Percentiles rank a stretch among this genome's conserved stretches.
phyloP scores from a whole-genome alignment of 2,329 filamentous ascomycete species.

The Didymella exigua region DNA sequence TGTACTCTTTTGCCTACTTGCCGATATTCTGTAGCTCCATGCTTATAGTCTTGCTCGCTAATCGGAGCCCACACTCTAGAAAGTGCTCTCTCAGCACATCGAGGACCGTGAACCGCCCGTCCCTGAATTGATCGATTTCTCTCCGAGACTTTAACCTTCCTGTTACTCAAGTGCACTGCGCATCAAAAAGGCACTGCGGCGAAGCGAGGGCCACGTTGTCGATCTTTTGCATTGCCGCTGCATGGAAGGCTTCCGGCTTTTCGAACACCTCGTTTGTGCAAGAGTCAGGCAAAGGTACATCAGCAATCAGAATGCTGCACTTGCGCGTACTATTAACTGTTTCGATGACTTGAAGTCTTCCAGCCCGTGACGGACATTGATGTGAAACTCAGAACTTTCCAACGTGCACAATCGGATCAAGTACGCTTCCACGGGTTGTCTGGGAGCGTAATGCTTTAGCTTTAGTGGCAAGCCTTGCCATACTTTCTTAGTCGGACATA shows the following conservation, averaged over 20 bases:
- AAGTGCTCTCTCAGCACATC: slow-evolving; percentile 26
- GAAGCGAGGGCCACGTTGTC: neutral
- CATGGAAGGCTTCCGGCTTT: neutral
- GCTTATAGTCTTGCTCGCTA: slow-evolving; percentile 3
- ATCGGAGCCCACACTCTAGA: slow-evolving; percentile 2
- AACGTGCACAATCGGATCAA: too few species aligned
- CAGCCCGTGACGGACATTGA: too few species aligned
- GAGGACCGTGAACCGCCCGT: slow-evolving; percentile 18
- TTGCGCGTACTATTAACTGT: too few species aligned
- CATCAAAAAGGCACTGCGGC: neutral
- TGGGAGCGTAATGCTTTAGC: too few species aligned
- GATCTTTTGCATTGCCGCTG: neutral
- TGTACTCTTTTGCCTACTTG: neutral
- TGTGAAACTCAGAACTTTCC: too few species aligned
- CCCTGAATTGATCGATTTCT: neutral
- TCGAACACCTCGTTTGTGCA: neutral
- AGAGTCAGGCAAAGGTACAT: too few species aligned
- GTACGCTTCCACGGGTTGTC: too few species aligned
- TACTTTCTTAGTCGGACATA: slow-evolving; percentile 57
- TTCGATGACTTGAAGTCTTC: too few species aligned
- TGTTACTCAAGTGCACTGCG: neutral
- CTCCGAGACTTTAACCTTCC: neutral
- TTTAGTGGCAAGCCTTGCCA: slow-evolving; percentile 57
- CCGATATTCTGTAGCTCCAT: neutral
- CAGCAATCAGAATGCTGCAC: too few species aligned